Evolutionary conservation across 768 basidiomycete genomes (phyloP).

Genomic region (Tulasnella sp.): DNA sequence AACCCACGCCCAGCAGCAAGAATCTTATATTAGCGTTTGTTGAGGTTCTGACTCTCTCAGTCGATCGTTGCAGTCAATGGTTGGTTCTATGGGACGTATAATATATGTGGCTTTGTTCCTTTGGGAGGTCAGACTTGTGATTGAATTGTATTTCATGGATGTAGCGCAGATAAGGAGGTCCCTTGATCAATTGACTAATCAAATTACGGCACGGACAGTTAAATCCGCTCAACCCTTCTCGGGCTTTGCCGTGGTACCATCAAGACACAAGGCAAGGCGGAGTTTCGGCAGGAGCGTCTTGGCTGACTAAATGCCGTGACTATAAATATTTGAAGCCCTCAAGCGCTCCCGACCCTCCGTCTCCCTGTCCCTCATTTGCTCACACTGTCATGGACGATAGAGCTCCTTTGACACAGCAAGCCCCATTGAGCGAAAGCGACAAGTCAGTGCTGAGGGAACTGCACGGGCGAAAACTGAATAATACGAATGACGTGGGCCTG

Average conservation of each 20-base stretch:
- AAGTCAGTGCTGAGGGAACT: neutral
- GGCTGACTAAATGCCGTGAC: slow-evolving; percentile 17
- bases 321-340: neutral
- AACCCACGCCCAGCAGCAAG: too few relatives aligned
- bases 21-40: too few relatives aligned
- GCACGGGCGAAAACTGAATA: slow-evolving; percentile 22
- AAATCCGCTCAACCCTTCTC: neutral
- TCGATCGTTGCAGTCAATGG: neutral
- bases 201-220: neutral
- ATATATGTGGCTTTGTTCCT: too few relatives aligned
- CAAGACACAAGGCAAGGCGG: too few relatives aligned
- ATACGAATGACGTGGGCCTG: slow-evolving; percentile 20
- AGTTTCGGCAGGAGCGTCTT: too few relatives aligned
- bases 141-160: slow-evolving; percentile 31
- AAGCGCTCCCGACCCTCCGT: neutral
- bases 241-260: neutral
- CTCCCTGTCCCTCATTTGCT: neutral
- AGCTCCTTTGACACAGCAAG: neutral
- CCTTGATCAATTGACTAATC: neutral
- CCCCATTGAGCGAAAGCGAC: neutral
- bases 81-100: too few relatives aligned
- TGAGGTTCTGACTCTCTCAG: neutral
- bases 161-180: slow-evolving; percentile 32
- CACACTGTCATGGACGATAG: neutral
- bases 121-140: too few relatives aligned